Conservation (phyloP, 83 land plant genomes). For the Thuja plicata region DNA sequence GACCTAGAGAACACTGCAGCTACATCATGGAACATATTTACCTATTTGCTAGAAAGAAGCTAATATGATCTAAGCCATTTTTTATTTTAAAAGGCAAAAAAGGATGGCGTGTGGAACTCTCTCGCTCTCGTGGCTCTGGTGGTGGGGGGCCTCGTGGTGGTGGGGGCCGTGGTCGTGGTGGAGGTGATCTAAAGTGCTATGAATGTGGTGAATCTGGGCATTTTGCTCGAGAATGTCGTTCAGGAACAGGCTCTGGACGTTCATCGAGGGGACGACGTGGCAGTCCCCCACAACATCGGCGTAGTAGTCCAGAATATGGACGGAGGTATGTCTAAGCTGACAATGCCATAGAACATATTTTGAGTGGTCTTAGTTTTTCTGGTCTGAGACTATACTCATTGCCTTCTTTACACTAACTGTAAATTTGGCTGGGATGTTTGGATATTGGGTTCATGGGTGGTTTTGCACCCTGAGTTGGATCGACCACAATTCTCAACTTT, state of each 20-base stretch:
- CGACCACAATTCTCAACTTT: background rate
- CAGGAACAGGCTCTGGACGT: conserved; percentile 25
- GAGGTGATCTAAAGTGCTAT: conserved; percentile 26
- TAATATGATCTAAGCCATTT: background rate
- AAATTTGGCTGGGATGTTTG: background rate
- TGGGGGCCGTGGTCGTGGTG: conserved; percentile 27
- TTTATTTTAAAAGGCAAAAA: conserved; percentile 21
- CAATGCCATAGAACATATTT: background rate
- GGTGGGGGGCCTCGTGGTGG: conserved; percentile 31
- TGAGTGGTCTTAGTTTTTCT: conserved; percentile 1
- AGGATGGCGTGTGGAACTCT: conserved; percentile 40
- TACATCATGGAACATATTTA: background rate
- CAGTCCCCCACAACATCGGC: conserved; percentile 19
- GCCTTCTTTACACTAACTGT: background rate
- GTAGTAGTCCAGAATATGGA: conserved; percentile 27
- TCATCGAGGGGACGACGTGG: conserved; percentile 19
- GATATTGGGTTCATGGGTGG: background rate
- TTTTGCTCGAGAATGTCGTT: conserved; percentile 23
- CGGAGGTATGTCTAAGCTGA: conserved; percentile 11
- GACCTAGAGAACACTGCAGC: background rate
- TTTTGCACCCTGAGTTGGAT: background rate
- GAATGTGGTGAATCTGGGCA: conserved; percentile 27
- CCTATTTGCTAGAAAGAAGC: background rate
- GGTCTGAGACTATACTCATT: background rate
- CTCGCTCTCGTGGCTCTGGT: conserved; percentile 23